Conservation (phyloP, 805 yeast species). For the Grigorovia yakushimaensis region DNA sequence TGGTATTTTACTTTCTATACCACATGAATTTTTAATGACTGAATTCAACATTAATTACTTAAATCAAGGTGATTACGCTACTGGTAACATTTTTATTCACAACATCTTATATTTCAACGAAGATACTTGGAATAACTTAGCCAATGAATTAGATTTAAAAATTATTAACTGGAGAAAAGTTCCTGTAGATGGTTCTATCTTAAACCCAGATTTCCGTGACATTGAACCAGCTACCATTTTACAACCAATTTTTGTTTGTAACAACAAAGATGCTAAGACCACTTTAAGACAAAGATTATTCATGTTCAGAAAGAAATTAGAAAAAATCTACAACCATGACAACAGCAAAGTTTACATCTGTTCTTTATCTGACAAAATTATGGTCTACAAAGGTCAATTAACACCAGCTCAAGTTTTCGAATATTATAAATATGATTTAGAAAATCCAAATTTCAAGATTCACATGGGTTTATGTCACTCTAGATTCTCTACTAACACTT, state of each 20-base stretch:
- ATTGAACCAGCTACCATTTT: conserved; percentile 75
- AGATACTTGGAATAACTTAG: conserved; percentile 41
- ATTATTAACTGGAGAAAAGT: conserved; percentile 94
- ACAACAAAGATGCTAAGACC: conserved; percentile 4
- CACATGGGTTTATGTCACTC: conserved; percentile 96
- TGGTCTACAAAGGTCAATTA: conserved; percentile 95
- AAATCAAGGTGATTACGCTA: conserved; percentile 72
- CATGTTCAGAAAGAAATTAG: conserved; percentile 9
- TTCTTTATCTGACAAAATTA: conserved; percentile 78
- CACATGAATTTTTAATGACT: conserved; percentile 76
- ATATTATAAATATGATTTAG: conserved; percentile 78
- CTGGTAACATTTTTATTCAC: conserved; percentile 82
- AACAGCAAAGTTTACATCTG: conserved; percentile 82
- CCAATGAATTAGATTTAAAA: conserved; percentile 60
- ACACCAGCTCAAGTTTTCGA: conserved; percentile 94
- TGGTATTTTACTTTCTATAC: conserved; percentile 87
- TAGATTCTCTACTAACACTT: conserved; percentile 93
- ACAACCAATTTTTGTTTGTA: conserved; percentile 85
- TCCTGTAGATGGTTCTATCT: conserved; percentile 86
- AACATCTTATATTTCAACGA: conserved; percentile 3
- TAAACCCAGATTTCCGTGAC: conserved; percentile 90
- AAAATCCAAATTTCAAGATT: conserved; percentile 84
- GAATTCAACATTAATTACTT: conserved; percentile 70
- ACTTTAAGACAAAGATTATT: conserved; percentile 12
- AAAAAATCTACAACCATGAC: conserved; percentile 2